Conservation (phyloP, 306 rosid genomes). For the Ammopiptanthus mongolicus region DNA sequence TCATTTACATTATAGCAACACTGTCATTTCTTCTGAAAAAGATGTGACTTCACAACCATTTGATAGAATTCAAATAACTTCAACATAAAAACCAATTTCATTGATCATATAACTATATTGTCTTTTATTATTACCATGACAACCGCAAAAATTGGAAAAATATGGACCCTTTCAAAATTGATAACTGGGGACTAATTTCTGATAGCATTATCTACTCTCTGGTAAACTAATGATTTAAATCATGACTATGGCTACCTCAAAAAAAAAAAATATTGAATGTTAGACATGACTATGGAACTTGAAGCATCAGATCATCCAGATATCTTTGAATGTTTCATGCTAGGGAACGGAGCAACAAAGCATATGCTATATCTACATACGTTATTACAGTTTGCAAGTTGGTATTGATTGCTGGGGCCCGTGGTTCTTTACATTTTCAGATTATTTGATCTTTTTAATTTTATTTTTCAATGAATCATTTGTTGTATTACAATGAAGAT, state of each 20-base stretch:
- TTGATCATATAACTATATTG: no score
- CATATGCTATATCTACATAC: not conserved
- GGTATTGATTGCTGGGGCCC: not conserved
- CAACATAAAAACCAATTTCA: no score
- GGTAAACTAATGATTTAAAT: not conserved
- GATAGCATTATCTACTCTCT: not conserved
- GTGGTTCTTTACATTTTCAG: not conserved
- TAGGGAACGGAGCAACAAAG: not conserved
- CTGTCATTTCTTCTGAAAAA: not conserved
- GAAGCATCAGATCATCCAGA: not conserved
- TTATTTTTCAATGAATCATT: no score
- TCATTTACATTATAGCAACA: not conserved
- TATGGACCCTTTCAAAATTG: not conserved
- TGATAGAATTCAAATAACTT: no score
- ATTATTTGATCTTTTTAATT: no score
- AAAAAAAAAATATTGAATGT: no score
- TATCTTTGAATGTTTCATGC: not conserved
- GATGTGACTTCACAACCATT: no score
- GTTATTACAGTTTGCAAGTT: not conserved
- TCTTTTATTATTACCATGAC: no score
- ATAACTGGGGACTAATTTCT: not conserved
- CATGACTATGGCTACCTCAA: not conserved
- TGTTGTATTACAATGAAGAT: no score
- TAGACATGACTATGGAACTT: no score
- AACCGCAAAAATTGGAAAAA: not conserved